These are phyloP conservation scores for Phytopythium ostracodes DNA, from an alignment of 352 stramenopile genomes.

Conservation along the genomic window DNA sequence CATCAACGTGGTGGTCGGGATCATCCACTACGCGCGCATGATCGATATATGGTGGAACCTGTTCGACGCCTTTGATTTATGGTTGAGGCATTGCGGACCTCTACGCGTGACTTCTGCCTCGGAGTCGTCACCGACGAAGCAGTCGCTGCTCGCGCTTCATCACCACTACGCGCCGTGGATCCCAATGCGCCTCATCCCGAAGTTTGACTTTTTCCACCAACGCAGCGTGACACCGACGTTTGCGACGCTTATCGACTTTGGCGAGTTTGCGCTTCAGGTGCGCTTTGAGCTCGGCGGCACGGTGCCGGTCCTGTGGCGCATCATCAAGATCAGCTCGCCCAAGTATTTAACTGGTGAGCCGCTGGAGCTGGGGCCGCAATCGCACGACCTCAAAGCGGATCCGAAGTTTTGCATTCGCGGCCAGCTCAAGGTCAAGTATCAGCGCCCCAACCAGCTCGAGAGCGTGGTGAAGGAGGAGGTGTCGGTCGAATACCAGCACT, in stretches of 20 bases:
- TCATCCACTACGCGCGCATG: slow-evolving; percentile 40
- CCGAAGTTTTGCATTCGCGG: slow-evolving; percentile 32
- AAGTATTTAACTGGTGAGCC: slow-evolving; percentile 12
- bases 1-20: slow-evolving; percentile 26
- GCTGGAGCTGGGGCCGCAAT: slow-evolving; percentile 6
- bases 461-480: slow-evolving; percentile 19
- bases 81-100: slow-evolving; percentile 18
- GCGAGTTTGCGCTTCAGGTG: slow-evolving; percentile 42
- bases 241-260: slow-evolving; percentile 26
- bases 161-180: slow-evolving; percentile 39
- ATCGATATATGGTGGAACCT: slow-evolving; percentile 51
- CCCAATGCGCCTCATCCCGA: slow-evolving; percentile 11
- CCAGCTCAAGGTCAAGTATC: slow-evolving; percentile 36
- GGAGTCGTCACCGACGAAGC: slow-evolving; percentile 9
- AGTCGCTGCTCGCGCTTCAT: slow-evolving; percentile 45
- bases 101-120: slow-evolving; percentile 10
- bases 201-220: slow-evolving; percentile 6
- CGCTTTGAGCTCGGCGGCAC: slow-evolving; percentile 25
- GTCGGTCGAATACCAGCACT: slow-evolving; percentile 33
- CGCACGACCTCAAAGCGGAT: slow-evolving; percentile 12
- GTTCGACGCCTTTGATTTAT: slow-evolving; percentile 30
- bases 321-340: slow-evolving; percentile 26
- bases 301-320: slow-evolving; percentile 44
- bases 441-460: slow-evolving; percentile 10
- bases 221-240: background rate